Evolutionary conservation across 1,139 yeast species (phyloP).

Genomic region (Pichia sp.): DNA sequence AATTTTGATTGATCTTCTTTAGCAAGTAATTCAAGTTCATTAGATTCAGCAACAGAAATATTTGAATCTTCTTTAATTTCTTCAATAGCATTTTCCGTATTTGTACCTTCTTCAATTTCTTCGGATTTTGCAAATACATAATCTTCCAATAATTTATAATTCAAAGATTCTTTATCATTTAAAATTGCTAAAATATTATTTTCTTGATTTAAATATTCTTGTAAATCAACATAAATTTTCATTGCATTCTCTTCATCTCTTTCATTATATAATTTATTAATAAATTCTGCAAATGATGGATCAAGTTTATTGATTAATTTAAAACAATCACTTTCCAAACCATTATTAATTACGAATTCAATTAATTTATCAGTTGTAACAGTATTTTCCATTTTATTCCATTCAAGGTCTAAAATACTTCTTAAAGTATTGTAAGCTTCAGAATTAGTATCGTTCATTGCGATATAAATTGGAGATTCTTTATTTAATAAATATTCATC

Average conservation of each 20-base stretch:
- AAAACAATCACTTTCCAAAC: constrained; percentile 22
- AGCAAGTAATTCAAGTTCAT: no score
- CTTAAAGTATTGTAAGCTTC: constrained; percentile 15
- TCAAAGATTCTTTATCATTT: constrained; percentile 19
- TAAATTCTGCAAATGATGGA: constrained; percentile 18
- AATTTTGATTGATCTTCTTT: constrained; percentile 17
- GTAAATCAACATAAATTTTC: constrained; percentile 17
- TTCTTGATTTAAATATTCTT: constrained; percentile 17
- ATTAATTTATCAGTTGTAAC: constrained; percentile 23
- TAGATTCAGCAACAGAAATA: no score
- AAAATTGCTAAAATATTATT: constrained; percentile 19
- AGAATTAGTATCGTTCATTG: constrained; percentile 21
- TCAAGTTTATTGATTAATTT: constrained; percentile 20
- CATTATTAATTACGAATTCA: constrained; percentile 19
- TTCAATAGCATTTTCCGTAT: no score
- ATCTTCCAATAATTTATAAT: constrained; percentile 19
- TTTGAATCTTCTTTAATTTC: no score
- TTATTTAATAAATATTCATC: constrained; percentile 19
- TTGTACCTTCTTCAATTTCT: background rate
- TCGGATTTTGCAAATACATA: constrained; percentile 8
- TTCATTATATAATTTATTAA: constrained; percentile 13
- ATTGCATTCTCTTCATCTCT: constrained; percentile 15
- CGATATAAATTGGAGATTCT: constrained; percentile 20
- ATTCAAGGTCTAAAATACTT: constrained; percentile 17
- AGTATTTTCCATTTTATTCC: constrained; percentile 16